Base-by-base conservation (phyloP, 495 filamentous ascomycete genomes). In the Xylaria castorea region DNA sequence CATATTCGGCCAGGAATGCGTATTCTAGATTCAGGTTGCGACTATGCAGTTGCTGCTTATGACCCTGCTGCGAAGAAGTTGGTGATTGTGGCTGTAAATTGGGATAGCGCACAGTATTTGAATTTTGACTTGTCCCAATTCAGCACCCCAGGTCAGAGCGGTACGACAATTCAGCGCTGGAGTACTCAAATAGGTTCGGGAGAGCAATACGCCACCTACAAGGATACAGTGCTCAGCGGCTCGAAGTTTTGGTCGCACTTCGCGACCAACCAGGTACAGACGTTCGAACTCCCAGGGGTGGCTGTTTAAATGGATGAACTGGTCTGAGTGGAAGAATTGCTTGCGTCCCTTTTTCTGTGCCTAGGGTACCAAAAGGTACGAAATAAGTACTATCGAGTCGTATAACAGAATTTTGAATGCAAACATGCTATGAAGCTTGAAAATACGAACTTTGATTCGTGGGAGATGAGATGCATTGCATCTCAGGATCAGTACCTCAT, bases 41-140 rank as follows among this genome's bases (percentile, higher is more conserved):
- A 80, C 70, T 76, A 80, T 51, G 73, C 76, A 3, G 76, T 80
- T 30, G 81, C 80, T 48, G 81, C 81, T 16, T 83, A 83, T 62
- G 81, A 83, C 60, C 42, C 74, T 32, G 11, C 44, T 55, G 64
- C 44, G 14, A 72, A 77, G 62, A 82, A 77, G 68, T 58, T 83
- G 48, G 77, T 83, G 18, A 75, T 83, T 57, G 80, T 82, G 1
- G 81, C 79, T 7, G 81, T 79, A 27, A 83, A 83, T 58, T 82
- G 80, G 81, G 75, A 71, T 18, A 48, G 42, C 61, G 77, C 77
- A 32, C 81, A 83, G 74, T 78, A 80, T 36, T 58, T 83, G 14
- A 83, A 77, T 44, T 81, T 83, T 75, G 81, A 83, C 27, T 66
- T 83, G 22, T 75, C 70, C 22, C 71, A 68, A 38, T 82, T 82